Evolutionary conservation across 352 stramenopile genomes (phyloP), one percentile per base, ranked within the genome.

Genomic region (Pythium aquatile): DNA sequence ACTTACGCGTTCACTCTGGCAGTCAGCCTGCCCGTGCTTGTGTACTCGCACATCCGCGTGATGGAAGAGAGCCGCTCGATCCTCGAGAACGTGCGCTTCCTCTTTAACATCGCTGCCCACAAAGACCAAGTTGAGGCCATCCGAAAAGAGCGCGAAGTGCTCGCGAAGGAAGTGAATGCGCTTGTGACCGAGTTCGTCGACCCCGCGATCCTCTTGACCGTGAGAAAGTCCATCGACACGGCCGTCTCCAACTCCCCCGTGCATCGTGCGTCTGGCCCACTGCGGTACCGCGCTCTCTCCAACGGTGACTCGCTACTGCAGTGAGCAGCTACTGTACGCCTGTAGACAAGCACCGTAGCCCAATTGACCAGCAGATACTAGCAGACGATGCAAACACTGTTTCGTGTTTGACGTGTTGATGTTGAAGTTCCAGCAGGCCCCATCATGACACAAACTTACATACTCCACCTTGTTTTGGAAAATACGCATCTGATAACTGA

Each of bases 1-100:
- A 67, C 69, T 5, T 90, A 87, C 61, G 83, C 81, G 9, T 90
- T 88, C 49, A 67, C 63, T 17, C 63, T 93, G 40, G 78, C 79
- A 1, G 60, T 91, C 17, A 73, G 72, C 0, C 65, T 93, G 4
- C 83, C 83, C 3, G 29, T 93, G 53, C 70, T 91, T 35, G 72
- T 93, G 32, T 91, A 91, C 58, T 90, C 79, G 58, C 81, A 90
- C 69, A 93, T 90, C 59, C 80, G 78, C 39, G 81, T 93, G 59
- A 61, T 93, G 1, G 83, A 91, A 72, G 83, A 93, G 61, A 83
- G 83, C 51, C 81, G 83, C 14, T 84, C 81, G n/a, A 78, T 91
- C 48, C 65, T 82, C n/a, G 81, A 93, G 56, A 90, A 90, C 52
- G 79, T 93, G 29, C 73, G 76, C 28, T 93, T 90, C 69, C 73